These are phyloP conservation scores for Tricholomella constricta DNA, from an alignment of 768 basidiomycete genomes.

Conservation along the genomic window DNA sequence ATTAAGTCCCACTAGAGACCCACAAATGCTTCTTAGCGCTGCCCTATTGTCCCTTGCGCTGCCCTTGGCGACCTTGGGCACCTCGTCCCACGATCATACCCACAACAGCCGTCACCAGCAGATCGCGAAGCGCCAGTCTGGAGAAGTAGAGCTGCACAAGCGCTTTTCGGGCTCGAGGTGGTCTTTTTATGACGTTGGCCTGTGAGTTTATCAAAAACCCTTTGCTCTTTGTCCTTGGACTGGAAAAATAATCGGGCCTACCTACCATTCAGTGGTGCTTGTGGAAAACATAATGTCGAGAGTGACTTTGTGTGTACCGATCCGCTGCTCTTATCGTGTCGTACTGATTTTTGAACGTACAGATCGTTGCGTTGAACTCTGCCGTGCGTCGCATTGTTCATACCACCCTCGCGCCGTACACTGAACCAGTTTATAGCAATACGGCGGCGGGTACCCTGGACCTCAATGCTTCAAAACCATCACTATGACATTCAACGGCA, in stretches of 20 bases:
- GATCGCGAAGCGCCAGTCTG: constrained; percentile 48
- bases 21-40: constrained; percentile 28
- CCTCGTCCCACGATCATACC: constrained; percentile 28
- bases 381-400: constrained; percentile 26
- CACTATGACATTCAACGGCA: constrained; percentile 61
- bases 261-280: constrained; percentile 62
- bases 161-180: constrained; percentile 43
- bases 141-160: constrained; percentile 41
- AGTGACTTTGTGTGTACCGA: constrained; percentile 45
- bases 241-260: not conserved
- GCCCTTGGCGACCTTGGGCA: constrained; percentile 36
- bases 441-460: constrained; percentile 41
- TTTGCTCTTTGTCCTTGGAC: not conserved
- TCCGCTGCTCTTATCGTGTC: not conserved
- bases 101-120: constrained; percentile 47
- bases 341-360: not conserved
- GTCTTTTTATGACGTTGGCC: constrained; percentile 59
- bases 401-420: not conserved
- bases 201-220: constrained; percentile 33
- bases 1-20: constrained; percentile 14
- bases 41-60: constrained; percentile 33
- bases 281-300: constrained; percentile 41
- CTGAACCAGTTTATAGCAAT: constrained; percentile 48
- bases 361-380: constrained; percentile 59
- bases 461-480: constrained; percentile 61